A percentile compares a stretch with the other conserved stretches of the same genome.
These are phyloP conservation scores for Leccinum idahoense DNA, from an alignment of 1,284 basidiomycete genomes.

Conservation along the genomic window DNA sequence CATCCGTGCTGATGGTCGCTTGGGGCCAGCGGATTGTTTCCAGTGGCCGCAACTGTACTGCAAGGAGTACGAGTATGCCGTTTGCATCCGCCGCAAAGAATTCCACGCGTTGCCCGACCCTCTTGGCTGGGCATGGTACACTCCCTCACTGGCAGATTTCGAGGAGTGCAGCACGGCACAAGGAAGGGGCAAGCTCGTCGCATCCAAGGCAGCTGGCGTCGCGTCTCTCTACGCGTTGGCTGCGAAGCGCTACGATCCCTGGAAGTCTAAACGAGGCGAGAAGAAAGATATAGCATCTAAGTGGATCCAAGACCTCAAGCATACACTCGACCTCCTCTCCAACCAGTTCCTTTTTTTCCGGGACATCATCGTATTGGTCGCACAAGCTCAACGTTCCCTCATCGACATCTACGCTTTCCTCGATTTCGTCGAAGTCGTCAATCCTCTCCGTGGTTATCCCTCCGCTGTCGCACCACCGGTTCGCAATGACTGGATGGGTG, in stretches of 20 bases:
- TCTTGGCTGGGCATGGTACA: neutral
- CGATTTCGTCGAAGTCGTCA: neutral
- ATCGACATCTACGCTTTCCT: neutral
- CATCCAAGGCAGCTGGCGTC: neutral
- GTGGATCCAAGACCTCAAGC: neutral
- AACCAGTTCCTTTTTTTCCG: neutral
- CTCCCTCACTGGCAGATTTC: neutral
- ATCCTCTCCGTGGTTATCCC: neutral
- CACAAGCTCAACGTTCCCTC: neutral
- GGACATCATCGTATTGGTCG: neutral
- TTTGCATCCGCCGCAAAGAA: neutral
- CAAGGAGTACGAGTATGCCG: neutral
- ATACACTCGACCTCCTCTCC: neutral
- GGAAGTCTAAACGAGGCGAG: neutral
- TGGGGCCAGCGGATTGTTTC: constrained; percentile 7
- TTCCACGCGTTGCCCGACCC: neutral
- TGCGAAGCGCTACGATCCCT: neutral
- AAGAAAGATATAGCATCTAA: neutral
- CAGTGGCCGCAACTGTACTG: constrained; percentile 12
- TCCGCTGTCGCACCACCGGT: neutral
- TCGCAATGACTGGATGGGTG: neutral
- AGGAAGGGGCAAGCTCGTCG: neutral
- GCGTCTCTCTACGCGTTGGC: neutral
- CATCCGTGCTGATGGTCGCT: constrained; percentile 1
- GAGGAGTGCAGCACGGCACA: neutral